Evolutionary conservation across 2,329 filamentous ascomycete genomes (phyloP).

Genomic region (Aspergillus costaricaensis): DNA sequence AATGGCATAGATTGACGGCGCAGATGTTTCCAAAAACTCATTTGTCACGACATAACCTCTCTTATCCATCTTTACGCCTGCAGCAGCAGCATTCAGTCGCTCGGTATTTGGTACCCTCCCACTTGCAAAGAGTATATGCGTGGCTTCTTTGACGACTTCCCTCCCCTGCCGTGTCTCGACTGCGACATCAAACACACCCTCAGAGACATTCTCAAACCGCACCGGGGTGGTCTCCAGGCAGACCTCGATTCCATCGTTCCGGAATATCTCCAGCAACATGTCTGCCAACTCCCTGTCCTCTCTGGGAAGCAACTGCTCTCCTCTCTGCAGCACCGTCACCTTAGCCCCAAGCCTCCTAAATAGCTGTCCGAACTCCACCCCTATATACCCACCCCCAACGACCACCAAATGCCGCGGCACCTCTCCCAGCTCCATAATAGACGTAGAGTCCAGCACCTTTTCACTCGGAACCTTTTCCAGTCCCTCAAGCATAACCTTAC

Average conservation of each 20-base stretch:
- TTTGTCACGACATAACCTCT: constrained; percentile 1
- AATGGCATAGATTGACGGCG: constrained; percentile 1
- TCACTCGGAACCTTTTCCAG: background rate
- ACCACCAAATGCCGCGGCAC: constrained; percentile 9
- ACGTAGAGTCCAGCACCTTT: constrained; percentile 6
- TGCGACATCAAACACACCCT: background rate
- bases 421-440: constrained; percentile 1
- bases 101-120: constrained; percentile 4
- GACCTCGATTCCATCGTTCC: background rate
- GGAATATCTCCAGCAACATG: background rate
- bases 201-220: background rate
- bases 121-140: constrained; percentile 4
- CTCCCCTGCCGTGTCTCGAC: background rate
- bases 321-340: constrained; percentile 1
- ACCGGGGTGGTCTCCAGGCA: background rate
- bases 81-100: background rate
- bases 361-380: constrained; percentile 9
- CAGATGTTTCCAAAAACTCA: constrained; percentile 7
- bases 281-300: constrained; percentile 1
- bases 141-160: background rate
- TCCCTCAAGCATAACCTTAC: background rate
- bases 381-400: constrained; percentile 9
- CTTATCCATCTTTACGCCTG: background rate
- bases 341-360: constrained; percentile 2
- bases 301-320: background rate